Evolutionary conservation across 2,329 filamentous ascomycete genomes (phyloP).

Genomic region (Dryadomyces sulphureus): DNA sequence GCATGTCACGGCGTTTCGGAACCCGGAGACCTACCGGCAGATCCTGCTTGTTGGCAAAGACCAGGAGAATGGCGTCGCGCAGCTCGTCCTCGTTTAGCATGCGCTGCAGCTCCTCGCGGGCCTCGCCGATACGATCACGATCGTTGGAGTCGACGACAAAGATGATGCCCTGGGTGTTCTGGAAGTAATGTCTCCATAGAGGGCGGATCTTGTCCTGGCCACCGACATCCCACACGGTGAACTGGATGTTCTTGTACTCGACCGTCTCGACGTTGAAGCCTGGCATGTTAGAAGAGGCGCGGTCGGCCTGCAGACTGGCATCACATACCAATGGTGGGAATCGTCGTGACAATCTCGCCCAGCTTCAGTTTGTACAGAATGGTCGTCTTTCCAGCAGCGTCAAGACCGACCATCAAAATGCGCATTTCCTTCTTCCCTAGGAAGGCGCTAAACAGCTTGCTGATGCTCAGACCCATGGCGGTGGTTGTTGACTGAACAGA

Average conservation of each 20-base stretch:
- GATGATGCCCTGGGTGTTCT: constrained; percentile 98
- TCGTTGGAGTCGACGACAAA: constrained; percentile 99
- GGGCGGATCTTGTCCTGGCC: constrained; percentile 99
- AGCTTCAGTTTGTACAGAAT: constrained; percentile 99
- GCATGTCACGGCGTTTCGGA: neutral
- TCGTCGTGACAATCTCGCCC: constrained; percentile 97
- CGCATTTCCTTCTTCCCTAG: constrained; percentile 99
- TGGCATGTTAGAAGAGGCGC: constrained; percentile 18
- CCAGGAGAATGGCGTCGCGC: constrained; percentile 86
- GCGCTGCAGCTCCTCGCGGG: constrained; percentile 87
- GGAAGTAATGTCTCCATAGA: constrained; percentile 99
- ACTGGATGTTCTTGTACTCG: constrained; percentile 99
- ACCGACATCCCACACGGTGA: constrained; percentile 99
- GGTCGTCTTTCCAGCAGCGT: constrained; percentile 98
- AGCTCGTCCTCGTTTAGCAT: constrained; percentile 99
- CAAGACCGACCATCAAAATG: constrained; percentile 99
- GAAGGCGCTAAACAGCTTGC: constrained; percentile 88
- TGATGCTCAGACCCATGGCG: constrained; percentile 97
- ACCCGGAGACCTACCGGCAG: constrained; percentile 55
- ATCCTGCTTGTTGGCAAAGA: constrained; percentile 99
- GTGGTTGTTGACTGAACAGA: constrained; percentile 24
- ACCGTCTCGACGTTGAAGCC: constrained; percentile 99
- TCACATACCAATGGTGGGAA: constrained; percentile 82
- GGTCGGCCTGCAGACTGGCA: neutral
- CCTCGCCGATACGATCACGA: constrained; percentile 94